phyloP scores from a whole-genome alignment of 768 basidiomycete genomes.

The Lentinula raphanica region DNA sequence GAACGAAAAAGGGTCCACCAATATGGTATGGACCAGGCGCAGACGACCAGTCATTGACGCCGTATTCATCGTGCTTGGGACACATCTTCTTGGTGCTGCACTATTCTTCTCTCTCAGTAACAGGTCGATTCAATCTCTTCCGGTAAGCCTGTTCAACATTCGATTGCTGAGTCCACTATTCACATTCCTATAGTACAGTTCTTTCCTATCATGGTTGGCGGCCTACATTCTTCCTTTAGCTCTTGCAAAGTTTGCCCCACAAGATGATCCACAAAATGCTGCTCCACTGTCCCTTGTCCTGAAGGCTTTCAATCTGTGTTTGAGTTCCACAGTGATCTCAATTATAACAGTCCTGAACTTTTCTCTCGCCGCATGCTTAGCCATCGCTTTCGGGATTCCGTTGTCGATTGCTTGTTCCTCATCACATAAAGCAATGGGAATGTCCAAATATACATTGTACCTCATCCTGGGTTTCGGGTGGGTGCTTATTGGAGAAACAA shows the following conservation, averaged over 20 bases:
- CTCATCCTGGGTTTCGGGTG: conserved; percentile 50
- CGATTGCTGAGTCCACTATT: background rate
- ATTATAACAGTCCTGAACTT: conserved; percentile 89
- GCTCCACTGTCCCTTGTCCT: conserved; percentile 47
- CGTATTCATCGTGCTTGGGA: conserved; percentile 47
- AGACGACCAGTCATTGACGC: conserved; percentile 50
- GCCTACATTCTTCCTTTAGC: conserved; percentile 27
- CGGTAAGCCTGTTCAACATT: conserved; percentile 29
- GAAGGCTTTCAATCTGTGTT: conserved; percentile 72
- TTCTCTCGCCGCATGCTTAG: conserved; percentile 74
- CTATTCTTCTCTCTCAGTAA: conserved; percentile 46
- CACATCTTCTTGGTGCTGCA: conserved; percentile 49
- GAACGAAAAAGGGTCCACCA: conserved; percentile 15
- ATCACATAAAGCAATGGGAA: conserved; percentile 16
- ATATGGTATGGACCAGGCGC: conserved; percentile 36
- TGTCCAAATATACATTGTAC: conserved; percentile 34
- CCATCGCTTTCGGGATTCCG: conserved; percentile 34
- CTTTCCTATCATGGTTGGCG: conserved; percentile 22
- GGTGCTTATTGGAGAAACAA: conserved; percentile 43
- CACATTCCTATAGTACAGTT: conserved; percentile 15
- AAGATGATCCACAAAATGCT: conserved; percentile 16
- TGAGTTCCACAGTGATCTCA: conserved; percentile 81
- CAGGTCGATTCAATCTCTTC: conserved; percentile 36
- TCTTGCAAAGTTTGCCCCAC: conserved; percentile 5
- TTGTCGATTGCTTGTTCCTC: conserved; percentile 42